Base-by-base conservation (phyloP, 371 early-diverging fungal species). In the Lichtheimia hyalospora region DNA sequence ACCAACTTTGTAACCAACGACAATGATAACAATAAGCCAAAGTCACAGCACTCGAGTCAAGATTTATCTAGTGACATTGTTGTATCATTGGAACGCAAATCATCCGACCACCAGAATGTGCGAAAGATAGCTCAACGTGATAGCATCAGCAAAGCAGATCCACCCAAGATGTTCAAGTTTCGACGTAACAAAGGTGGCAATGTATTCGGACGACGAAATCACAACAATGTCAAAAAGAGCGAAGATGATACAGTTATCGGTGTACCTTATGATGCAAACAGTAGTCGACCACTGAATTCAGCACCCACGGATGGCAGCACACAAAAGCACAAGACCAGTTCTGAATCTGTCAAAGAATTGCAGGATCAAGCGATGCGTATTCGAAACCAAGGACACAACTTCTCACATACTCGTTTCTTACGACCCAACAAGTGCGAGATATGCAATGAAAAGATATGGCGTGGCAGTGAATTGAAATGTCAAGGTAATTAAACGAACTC, bases 391-490 rank as follows among this genome's bases (percentile, higher is more conserved):
- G 64, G 78, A 25, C 93, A 93, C 63, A 64, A 68, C 41, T 89
- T 92, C 67, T 64, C 74, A 3, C 75, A 75, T 39, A 77, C 84
- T 34, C 73, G 85, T 20, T 91, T 85, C 57, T 40, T 90, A 40
- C 81, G 87, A 20, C 90, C 93, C 0, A 67, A 83, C 14, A 90
- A 90, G 44, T 95, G 96, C 67, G 93, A 93, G 48, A 74, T 74
- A 27, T 96, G 96, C 61, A 72, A 77, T 49, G 96, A 96, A 63
- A 92, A 93, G 63, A 82, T 96, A 61, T 92, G 95, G 92, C 86
- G 93, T 40, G 76, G 87, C 10, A 89, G 82, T 51, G 93, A 92
- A 66, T 68, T 89, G 59, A 77, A 85, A 41, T 96, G 96, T 64
- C 80, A 84, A 46, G 79, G 88, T 88, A 84, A 68, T 56, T 5